A percentile compares a stretch with the other conserved stretches of the same genome.
Evolutionary conservation across 306 rosid genomes (phyloP).

Genomic region (Vigna hirtella): DNA sequence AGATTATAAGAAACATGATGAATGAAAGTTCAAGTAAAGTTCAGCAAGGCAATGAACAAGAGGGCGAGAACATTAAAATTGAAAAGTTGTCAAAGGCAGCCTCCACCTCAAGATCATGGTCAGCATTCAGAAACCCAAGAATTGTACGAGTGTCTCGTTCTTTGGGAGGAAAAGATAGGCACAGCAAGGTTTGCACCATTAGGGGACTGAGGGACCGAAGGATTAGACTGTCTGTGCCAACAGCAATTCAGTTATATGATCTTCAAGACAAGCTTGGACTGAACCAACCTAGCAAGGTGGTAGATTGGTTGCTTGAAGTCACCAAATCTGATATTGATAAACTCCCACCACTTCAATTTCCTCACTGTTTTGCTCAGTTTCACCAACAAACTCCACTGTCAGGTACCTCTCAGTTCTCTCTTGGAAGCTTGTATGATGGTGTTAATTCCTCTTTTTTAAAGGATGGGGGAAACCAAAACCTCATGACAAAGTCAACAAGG

Average conservation of each 20-base stretch:
- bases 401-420: conserved; percentile 43
- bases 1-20: conserved; percentile 49
- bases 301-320: conserved; percentile 82
- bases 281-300: conserved; percentile 85
- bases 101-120: conserved; percentile 72
- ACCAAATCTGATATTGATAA: conserved; percentile 78
- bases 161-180: conserved; percentile 96
- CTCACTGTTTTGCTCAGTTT: conserved; percentile 64
- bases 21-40: conserved; percentile 61
- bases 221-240: conserved; percentile 82
- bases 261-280: conserved; percentile 85
- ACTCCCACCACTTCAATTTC: conserved; percentile 83
- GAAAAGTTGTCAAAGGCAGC: conserved; percentile 46
- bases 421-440: conserved; percentile 45
- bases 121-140: conserved; percentile 78
- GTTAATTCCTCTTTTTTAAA: conserved; percentile 21
- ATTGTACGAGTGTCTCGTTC: conserved; percentile 82
- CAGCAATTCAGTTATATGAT: conserved; percentile 83
- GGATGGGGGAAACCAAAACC: conserved; percentile 27
- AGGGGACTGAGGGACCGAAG: conserved; percentile 86
- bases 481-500: conserved; percentile 37
- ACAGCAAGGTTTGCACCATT: conserved; percentile 88
- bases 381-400: conserved; percentile 58
- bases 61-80: conserved; percentile 30
- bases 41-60: conserved; percentile 45